Evolutionary conservation across 345 rosid genomes (phyloP), one percentile per base, ranked within the genome.

Genomic region (Syzygium jambos): DNA sequence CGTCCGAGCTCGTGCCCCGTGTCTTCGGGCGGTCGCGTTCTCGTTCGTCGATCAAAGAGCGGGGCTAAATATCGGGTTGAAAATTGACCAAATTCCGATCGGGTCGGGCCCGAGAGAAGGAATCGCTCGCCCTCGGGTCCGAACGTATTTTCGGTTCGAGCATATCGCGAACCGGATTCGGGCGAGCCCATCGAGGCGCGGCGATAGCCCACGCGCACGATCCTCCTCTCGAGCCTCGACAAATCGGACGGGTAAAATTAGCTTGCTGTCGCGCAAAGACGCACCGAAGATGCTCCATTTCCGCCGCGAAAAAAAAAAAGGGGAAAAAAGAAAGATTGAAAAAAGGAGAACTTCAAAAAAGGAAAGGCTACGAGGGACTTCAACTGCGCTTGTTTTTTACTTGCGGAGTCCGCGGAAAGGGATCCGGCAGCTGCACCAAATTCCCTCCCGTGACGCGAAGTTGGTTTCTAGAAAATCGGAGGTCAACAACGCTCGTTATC

Each of bases 11-110:
- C 78, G 17, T 1, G 78, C 12, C 34, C 13, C 0, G 11, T 4
- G 6, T 9, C 10, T 5, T 68, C 0, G 23, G 11, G 38, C 0
- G 2, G 5, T 30, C 0, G 0, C 7, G 78, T 30, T 68, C 6
- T 68, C 23, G 21, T 9, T 68, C 10, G 43, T 65, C 9, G 15
- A 13, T 61, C 9, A 3, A 61, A 61, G 19, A n/a, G 17, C 7
- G 30, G 2, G n/a, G 15, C 16, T n/a, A n/a, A 55, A 13, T n/a
- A 14, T 61, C 2, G 73, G 59, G 9, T 68, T 68, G 5, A 30
- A 16, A 68, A 17, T 17, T 9, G 23, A 68, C 6, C 23, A 17
- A 30, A 68, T 68, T 4, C 21, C 1, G 0, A 63, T 29, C 1
- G 0, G 5, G 38, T 6, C 41, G 14, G 16, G 5, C 78, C 23